Percentiles rank a stretch among this genome's conserved stretches.
phyloP scores from a whole-genome alignment of 139 green algal species.

The Nannochloris sp. region DNA sequence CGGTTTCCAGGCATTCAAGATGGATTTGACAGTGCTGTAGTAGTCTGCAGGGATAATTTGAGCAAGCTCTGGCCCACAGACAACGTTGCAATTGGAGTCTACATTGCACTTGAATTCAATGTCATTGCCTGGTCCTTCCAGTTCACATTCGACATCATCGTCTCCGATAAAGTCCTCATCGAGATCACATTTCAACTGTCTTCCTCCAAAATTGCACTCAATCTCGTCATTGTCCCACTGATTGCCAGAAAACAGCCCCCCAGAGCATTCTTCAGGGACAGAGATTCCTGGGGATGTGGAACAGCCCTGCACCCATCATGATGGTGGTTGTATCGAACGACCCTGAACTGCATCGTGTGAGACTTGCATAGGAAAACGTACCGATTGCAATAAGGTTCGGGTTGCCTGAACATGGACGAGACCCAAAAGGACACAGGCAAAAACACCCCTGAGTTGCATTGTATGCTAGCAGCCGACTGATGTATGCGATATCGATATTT shows the following conservation, averaged over 20 bases:
- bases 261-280: background rate
- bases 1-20: background rate
- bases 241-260: background rate
- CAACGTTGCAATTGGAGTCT: background rate
- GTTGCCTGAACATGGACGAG: no score
- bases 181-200: constrained; percentile 5
- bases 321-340: no score
- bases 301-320: background rate
- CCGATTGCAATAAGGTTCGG: no score
- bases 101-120: background rate
- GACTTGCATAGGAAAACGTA: no score
- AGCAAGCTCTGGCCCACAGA: background rate
- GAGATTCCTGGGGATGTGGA: background rate
- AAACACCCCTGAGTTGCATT: no score
- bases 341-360: no score
- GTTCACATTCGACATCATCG: background rate
- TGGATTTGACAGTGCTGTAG: background rate
- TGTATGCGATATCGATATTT: no score
- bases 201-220: background rate
- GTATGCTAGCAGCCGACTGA: no score
- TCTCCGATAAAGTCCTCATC: background rate
- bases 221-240: constrained; percentile 3
- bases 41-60: background rate
- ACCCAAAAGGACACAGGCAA: no score
- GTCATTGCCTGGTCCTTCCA: background rate